Base-by-base conservation (phyloP, 345 rosid species). In the Chamaenerion angustifolium region DNA sequence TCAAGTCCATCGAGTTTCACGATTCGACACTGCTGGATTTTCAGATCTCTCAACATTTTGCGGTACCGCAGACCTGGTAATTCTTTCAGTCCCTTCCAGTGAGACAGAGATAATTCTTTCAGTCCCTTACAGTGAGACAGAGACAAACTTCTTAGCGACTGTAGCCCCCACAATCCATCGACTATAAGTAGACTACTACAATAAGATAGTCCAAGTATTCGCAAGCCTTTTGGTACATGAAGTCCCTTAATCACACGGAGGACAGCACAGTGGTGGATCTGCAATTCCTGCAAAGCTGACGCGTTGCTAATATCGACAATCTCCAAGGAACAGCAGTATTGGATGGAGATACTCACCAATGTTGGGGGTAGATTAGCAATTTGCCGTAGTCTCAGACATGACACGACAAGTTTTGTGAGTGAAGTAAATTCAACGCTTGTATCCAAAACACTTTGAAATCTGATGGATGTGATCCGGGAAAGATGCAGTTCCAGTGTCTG, bases 121-220 rank as follows among this genome's bases (percentile, higher is more conserved):
- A 50, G 41, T 16, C 11, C 11, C 13, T 37, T 27, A 31, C 54
- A 50, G 14, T 50, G 17, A n/a, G 41, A 50, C 1, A 50, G 8
- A 4, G 54, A 23, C 54, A 50, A 16, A 13, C 54, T 50, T 37
- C 17, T 16, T 23, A 50, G 42, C 25, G 54, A 50, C 41, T 50
- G 16, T 11, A 50, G 42, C 6, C 54, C 54, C 6, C 35, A 3
- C 40, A 50, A 41, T 10, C 16, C 17, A 12, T 27, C 41, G 17
- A 50, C 10, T 9, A 8, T 9, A 2, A 21, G 3, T 21, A 21
- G 25, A 21, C 4, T 21, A 21, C 25, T 21, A 16, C 54, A 23
- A 16, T 37, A 4, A 10, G 54, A 50, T 27, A 50, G 8, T 12
- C 16, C 14, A 40, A 50, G 42, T 10, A 50, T 37, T 4, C 11